A percentile compares a stretch with the other conserved stretches of the same genome.
Evolutionary conservation across 176 grass and related monocot genomes (phyloP).

Genomic region (Aechmea fasciata): DNA sequence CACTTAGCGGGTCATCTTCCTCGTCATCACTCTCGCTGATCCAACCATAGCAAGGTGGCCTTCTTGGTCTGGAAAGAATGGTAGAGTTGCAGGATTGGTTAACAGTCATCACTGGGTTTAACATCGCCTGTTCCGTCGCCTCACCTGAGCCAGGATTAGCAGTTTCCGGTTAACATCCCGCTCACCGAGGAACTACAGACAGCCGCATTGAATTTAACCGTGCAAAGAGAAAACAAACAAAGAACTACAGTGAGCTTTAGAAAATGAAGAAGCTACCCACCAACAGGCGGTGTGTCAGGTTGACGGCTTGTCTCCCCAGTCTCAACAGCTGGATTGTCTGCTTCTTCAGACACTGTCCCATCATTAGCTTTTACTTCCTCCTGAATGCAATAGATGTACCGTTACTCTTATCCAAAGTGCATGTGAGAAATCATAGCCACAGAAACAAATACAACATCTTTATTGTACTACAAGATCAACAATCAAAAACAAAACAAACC

Average conservation of each 20-base stretch:
- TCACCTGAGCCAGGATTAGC: not conserved
- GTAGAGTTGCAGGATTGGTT: not conserved
- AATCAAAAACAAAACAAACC: too few relatives aligned
- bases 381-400: not conserved
- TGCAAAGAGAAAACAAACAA: not conserved
- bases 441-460: too few relatives aligned
- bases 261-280: not conserved
- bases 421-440: not conserved
- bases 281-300: not conserved
- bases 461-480: too few relatives aligned
- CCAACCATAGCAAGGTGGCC: not conserved
- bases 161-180: too few relatives aligned
- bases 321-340: not conserved
- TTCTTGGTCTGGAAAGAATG: not conserved
- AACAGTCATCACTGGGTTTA: not conserved
- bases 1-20: not conserved
- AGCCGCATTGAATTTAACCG: not conserved
- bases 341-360: not conserved
- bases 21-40: not conserved
- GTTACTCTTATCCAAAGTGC: not conserved
- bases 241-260: not conserved
- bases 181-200: not conserved
- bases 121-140: not conserved
- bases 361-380: not conserved
- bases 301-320: not conserved